Base-by-base conservation (phyloP, 805 yeast genomes). In the Candida koratica region DNA sequence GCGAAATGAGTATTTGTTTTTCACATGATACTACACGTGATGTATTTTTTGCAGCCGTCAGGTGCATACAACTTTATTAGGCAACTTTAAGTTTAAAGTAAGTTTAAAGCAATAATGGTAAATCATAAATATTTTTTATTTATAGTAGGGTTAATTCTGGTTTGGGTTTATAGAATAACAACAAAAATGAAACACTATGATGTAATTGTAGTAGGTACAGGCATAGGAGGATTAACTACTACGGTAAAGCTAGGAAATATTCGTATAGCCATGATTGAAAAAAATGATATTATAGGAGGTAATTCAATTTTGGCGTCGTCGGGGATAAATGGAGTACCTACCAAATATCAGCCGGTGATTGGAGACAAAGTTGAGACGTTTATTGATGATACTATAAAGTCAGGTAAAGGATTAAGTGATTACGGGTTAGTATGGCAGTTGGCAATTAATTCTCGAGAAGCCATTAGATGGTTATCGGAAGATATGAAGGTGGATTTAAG, bases 281-380 rank as follows among this genome's bases (percentile, higher is more conserved):
- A 77, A 45, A 56, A 68, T 0, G 56, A 55, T 10, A 59, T 60
- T 18, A 49, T 73, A 22, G 83, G 83, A 19, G 81, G 82, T 5
- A 77, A 77, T 44, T 76, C 81, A 2, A 66, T 69, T 37, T 77
- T 75, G 53, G 83, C 83, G 0, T 73, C 80, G 3, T 71, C 79
- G 16, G 83, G 83, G 15, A 77, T 77, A 37, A 77, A 76, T 51
- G 71, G 69, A 1, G 65, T 46, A 1, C 60, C 60, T 4, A 61
- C 69, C 0, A 38, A 36, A 14, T 56, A 34, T 31, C 67, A 64
- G 34, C 32, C 39, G 4, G 47, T 45, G 6, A 22, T 27, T 10
- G 45, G 45, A 5, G 70, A 65, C 38, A 46, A 61, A 5, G 44
- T 49, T 3, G 53, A 48, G 4, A 12, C 28, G 5, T 66, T 66